Evolutionary conservation across 225 moss, liverwort and hornwort species (phyloP).

Genomic region (Sphagnum contortum): DNA sequence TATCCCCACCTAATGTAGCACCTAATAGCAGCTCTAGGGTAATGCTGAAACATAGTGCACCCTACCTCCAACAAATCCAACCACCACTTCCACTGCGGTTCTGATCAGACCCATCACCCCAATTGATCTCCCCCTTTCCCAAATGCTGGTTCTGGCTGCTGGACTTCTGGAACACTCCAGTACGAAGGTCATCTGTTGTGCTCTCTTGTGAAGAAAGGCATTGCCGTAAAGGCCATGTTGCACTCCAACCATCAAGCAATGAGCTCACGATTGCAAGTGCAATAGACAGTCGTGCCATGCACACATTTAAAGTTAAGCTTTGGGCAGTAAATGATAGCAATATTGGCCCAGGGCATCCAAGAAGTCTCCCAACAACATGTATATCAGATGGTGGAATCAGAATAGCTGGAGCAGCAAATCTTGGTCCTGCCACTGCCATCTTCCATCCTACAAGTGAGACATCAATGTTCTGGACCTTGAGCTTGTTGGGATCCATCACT

Average conservation of each 20-base stretch:
- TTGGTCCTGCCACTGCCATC: neutral
- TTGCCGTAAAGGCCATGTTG: conserved; percentile 14
- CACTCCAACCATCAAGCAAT: conserved; percentile 9
- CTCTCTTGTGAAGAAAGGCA: conserved; percentile 3
- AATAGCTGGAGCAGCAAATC: conserved; percentile 5
- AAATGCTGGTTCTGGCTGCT: neutral
- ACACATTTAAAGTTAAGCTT: conserved; percentile 1
- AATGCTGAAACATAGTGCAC: too few relatives aligned
- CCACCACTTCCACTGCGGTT: conserved; percentile 9
- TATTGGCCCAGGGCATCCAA: conserved; percentile 15
- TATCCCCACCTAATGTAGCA: too few relatives aligned
- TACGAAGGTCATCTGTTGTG: conserved; percentile 13
- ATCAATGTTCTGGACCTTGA: conserved; percentile 9
- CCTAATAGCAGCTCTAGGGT: too few relatives aligned
- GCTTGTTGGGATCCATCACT: conserved; percentile 7
- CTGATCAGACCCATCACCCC: conserved; percentile 6
- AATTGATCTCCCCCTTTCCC: conserved; percentile 5
- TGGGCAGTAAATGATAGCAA: conserved; percentile 5
- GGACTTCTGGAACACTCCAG: conserved; percentile 8
- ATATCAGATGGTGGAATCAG: conserved; percentile 8
- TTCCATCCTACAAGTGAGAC: conserved; percentile 10
- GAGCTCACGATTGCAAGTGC: neutral
- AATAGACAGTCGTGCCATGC: conserved; percentile 4
- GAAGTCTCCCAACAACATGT: conserved; percentile 8
- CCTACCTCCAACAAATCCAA: conserved; percentile 12